These are phyloP conservation scores for Ophiostoma ulmi DNA, from an alignment of 2,329 filamentous ascomycete species.

Conservation along the genomic window DNA sequence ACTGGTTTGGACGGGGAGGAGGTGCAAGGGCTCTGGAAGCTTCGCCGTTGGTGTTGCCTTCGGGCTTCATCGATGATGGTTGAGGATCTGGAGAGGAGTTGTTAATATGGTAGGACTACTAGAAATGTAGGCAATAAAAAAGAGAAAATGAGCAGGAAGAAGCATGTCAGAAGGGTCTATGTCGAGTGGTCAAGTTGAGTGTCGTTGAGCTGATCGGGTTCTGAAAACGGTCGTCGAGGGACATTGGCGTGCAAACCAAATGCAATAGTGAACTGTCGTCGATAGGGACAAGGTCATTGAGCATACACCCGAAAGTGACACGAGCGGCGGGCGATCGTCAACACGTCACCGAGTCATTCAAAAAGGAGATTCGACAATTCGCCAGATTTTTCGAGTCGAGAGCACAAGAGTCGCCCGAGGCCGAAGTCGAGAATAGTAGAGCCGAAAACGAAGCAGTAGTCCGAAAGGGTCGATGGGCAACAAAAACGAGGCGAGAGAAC, in stretches of 20 bases:
- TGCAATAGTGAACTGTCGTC: not conserved
- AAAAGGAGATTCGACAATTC: too few relatives aligned
- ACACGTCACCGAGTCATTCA: not conserved
- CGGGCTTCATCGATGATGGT: not conserved
- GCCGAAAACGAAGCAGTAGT: not conserved
- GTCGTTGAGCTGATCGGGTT: not conserved
- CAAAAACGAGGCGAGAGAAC: not conserved
- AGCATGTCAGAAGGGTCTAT: not conserved
- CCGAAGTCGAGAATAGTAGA: not conserved
- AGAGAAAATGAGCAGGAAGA: not conserved
- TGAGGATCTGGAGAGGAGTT: not conserved
- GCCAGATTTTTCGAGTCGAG: not conserved
- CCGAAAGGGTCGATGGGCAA: not conserved
- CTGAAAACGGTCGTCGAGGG: not conserved
- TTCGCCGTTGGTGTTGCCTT: slow-evolving; percentile 37
- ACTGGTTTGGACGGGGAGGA: slow-evolving; percentile 59
- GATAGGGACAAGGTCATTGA: not conserved
- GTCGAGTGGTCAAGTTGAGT: not conserved
- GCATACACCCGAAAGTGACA: not conserved
- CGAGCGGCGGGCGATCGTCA: not conserved
- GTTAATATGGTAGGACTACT: not conserved
- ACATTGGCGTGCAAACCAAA: not conserved
- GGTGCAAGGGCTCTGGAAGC: slow-evolving; percentile 62
- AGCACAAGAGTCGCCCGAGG: not conserved
- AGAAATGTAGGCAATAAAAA: not conserved